Evolutionary conservation across 2,329 filamentous ascomycete genomes (phyloP).

Genomic region (Aspergillus terreus): DNA sequence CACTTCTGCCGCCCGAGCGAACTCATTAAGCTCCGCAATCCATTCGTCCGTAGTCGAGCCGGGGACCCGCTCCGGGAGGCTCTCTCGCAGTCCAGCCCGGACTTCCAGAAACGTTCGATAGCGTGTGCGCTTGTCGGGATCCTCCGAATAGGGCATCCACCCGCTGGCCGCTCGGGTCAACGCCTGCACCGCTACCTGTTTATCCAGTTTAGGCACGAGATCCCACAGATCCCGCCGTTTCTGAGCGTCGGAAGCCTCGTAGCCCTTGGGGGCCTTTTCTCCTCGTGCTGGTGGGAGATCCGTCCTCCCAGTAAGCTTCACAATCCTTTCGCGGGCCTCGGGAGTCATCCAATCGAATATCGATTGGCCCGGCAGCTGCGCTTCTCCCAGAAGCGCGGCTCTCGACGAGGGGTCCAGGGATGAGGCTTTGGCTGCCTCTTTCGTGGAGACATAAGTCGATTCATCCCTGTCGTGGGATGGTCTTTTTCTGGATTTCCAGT

Average conservation of each 20-base stretch:
- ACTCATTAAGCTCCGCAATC: conserved; percentile 74
- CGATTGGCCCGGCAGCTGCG: conserved; percentile 80
- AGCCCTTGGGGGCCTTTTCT: conserved; percentile 65
- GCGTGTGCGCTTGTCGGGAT: conserved; percentile 72
- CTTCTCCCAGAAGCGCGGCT: conserved; percentile 76
- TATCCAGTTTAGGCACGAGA: conserved; percentile 62
- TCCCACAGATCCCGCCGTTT: conserved; percentile 56
- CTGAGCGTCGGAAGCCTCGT: conserved; percentile 61
- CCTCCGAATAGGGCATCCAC: conserved; percentile 80
- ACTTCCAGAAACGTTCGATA: conserved; percentile 80
- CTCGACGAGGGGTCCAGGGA: conserved; percentile 71
- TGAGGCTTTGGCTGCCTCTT: conserved; percentile 74
- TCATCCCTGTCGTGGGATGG: conserved; percentile 32
- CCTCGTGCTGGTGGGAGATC: conserved; percentile 75
- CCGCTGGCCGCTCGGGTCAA: conserved; percentile 62
- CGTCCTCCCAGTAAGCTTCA: conserved; percentile 66
- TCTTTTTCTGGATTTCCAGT: conserved; percentile 66
- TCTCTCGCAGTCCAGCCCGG: conserved; percentile 60
- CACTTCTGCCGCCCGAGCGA: conserved; percentile 68
- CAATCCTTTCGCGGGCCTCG: conserved; percentile 72
- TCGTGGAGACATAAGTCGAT: conserved; percentile 59
- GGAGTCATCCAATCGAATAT: conserved; percentile 90
- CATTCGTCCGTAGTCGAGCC: conserved; percentile 66
- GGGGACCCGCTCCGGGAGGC: conserved; percentile 54
- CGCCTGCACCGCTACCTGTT: conserved; percentile 64